A percentile compares a stretch with the other conserved stretches of the same genome.
Conservation (phyloP, 2,329 filamentous ascomycete species). For the Aspergillus calidoustus region DNA sequence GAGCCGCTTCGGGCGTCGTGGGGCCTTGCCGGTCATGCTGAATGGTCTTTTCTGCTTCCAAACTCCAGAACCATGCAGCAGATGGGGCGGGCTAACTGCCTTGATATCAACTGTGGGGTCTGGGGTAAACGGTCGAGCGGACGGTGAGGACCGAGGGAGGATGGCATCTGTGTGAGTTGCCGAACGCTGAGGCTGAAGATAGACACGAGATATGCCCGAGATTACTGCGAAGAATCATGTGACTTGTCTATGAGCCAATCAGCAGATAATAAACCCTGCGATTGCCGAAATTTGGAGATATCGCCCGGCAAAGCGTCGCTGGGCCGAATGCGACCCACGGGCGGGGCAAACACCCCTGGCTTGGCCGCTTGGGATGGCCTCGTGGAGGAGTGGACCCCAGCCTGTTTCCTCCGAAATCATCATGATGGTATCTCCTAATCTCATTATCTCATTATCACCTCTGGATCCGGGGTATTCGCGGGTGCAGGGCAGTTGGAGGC, state of each 20-base stretch:
- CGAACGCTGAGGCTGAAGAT: not conserved
- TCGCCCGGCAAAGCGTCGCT: not conserved
- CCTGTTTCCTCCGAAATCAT: not conserved
- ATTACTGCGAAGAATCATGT: not conserved
- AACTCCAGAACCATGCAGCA: not conserved
- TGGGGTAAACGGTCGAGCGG: conserved; percentile 7
- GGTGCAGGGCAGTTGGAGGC: not conserved
- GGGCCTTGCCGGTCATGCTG: conserved; percentile 5
- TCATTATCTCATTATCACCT: conserved; percentile 1
- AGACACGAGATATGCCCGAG: not conserved
- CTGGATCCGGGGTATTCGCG: not conserved
- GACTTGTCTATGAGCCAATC: not conserved
- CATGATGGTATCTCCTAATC: not conserved
- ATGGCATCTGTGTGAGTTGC: not conserved
- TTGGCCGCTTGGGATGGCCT: not conserved
- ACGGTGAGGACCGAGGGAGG: not conserved
- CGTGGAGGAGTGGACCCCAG: not conserved
- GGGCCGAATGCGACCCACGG: not conserved
- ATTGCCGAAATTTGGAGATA: not conserved
- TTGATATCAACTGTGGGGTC: conserved; percentile 14
- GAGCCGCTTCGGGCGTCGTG: conserved; percentile 14
- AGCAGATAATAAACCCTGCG: not conserved
- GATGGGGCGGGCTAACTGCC: not conserved
- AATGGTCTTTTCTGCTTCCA: not conserved
- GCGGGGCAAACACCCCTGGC: not conserved